These are phyloP conservation scores for Solanum hybrid DNA, from an alignment of 305 asterid species.

Conservation along the genomic window DNA sequence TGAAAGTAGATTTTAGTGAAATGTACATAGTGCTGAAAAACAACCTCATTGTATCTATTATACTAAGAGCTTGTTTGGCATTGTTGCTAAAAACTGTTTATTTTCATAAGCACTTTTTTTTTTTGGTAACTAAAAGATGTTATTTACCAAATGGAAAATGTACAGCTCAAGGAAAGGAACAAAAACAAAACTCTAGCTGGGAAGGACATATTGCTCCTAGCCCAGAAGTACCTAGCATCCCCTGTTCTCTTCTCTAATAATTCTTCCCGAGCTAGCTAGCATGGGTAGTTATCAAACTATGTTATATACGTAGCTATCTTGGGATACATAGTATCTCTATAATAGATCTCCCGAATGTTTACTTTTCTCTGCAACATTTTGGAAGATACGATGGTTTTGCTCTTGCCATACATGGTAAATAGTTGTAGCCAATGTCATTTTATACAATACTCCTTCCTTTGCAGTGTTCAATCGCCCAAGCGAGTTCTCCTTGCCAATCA, in stretches of 20 bases:
- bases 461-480: no score
- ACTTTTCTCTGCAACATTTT: neutral
- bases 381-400: neutral
- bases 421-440: neutral
- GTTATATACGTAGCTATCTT: neutral
- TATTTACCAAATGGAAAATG: neutral
- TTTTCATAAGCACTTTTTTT: neutral
- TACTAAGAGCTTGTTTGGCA: neutral
- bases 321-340: neutral
- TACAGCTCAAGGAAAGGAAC: neutral
- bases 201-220: neutral
- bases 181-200: neutral
- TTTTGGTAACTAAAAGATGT: neutral
- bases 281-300: neutral
- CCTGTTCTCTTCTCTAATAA: neutral
- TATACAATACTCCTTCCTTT: neutral
- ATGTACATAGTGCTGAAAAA: constrained; percentile 31
- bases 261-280: neutral
- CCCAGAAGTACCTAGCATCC: neutral
- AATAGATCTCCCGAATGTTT: neutral
- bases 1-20: constrained; percentile 16
- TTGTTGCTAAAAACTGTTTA: neutral
- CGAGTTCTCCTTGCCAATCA: no score
- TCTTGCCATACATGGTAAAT: neutral
- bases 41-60: constrained; percentile 13